These are phyloP conservation scores for Oryza glumipatula DNA, from an alignment of 176 grass and related monocot genomes.

Conservation along the genomic window DNA sequence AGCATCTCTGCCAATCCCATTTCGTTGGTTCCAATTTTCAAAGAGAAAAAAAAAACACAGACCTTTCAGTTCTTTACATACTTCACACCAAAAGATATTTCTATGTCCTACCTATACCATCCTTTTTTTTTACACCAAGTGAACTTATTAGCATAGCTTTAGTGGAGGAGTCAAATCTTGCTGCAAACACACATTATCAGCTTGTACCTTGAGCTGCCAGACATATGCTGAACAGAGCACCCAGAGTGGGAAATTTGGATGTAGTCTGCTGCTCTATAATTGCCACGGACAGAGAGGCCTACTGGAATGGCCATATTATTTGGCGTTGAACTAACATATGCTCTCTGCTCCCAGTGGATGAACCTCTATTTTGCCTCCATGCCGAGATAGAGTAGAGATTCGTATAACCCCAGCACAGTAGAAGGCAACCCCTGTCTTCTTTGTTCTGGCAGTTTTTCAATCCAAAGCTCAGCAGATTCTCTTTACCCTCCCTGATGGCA, in stretches of 20 bases:
- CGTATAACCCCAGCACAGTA: constrained; percentile 10
- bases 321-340: background rate
- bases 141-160: background rate
- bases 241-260: background rate
- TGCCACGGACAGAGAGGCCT: background rate
- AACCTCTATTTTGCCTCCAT: constrained; percentile 32
- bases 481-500: constrained; percentile 44
- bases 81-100: background rate
- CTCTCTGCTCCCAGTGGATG: background rate
- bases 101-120: background rate
- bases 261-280: background rate
- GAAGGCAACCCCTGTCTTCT: constrained; percentile 35
- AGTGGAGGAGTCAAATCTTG: background rate
- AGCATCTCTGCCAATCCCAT: too few relatives aligned
- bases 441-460: constrained; percentile 12
- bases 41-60: constrained; percentile 6
- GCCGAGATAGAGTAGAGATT: constrained; percentile 39
- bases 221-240: background rate
- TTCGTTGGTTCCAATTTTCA: background rate
- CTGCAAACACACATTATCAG: background rate
- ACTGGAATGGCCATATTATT: background rate
- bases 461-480: constrained; percentile 35
- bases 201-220: background rate
- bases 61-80: background rate
- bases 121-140: background rate